A percentile compares a stretch with the other conserved stretches of the same genome.
phyloP scores from a whole-genome alignment of 2,329 filamentous ascomycete species.

The Epichloe typhina region DNA sequence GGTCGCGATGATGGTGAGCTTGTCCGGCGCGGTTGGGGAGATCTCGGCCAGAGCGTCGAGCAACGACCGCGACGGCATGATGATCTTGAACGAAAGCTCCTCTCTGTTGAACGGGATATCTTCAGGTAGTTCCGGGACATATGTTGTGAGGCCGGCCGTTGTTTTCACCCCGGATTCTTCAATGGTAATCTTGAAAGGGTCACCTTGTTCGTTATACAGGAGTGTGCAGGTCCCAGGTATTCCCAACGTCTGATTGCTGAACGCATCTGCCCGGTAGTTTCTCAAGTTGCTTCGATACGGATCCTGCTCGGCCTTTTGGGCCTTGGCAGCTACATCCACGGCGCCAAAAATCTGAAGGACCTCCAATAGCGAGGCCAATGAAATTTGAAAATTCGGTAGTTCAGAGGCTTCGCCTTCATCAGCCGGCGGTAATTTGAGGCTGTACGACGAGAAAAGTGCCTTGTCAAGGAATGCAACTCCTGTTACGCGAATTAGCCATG shows the following conservation, averaged over 20 bases:
- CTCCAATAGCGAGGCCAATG: constrained; percentile 75
- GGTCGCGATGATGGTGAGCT: constrained; percentile 55
- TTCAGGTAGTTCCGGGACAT: constrained; percentile 59
- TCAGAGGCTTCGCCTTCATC: constrained; percentile 26
- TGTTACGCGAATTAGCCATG: constrained; percentile 7
- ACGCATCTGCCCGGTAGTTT: constrained; percentile 57
- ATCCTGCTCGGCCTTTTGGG: constrained; percentile 45
- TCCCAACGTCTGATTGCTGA: constrained; percentile 70
- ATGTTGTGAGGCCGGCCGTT: constrained; percentile 81
- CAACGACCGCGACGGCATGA: constrained; percentile 70
- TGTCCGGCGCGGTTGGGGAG: constrained; percentile 55
- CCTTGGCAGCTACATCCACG: constrained; percentile 50
- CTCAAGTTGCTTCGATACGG: constrained; percentile 48
- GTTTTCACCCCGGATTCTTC: constrained; percentile 80
- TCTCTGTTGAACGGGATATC: constrained; percentile 83
- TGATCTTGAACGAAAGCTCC: constrained; percentile 76
- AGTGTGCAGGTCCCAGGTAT: constrained; percentile 79
- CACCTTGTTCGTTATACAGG: constrained; percentile 60
- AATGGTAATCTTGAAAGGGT: constrained; percentile 71
- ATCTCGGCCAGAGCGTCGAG: constrained; percentile 61
- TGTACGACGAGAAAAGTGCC: constrained; percentile 76
- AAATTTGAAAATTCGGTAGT: constrained; percentile 70
- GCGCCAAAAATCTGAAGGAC: constrained; percentile 91
- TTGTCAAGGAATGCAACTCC: constrained; percentile 68
- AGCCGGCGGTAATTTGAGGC: constrained; percentile 39